Evolutionary conservation across 768 basidiomycete genomes (phyloP), one percentile per base, ranked within the genome.

Genomic region (Pisolithus sp.): DNA sequence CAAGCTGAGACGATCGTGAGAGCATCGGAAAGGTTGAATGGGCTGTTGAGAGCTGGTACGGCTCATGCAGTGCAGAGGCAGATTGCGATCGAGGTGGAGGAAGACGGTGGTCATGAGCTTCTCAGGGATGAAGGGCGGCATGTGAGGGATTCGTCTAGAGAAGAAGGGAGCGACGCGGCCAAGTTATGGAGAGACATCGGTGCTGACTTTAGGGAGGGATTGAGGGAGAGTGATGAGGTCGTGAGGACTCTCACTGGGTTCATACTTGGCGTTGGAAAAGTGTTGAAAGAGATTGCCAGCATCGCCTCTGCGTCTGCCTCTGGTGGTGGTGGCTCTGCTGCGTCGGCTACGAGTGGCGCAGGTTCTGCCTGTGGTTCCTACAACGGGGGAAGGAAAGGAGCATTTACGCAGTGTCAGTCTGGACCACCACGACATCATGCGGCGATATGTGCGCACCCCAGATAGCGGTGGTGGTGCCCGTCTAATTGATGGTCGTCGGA

Each of bases 171-270:
- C 58, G 69, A 77, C 42, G 57, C 79, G 23, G 75, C 71, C 10
- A 80, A 82, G 49, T 68, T 89, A 26, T 91, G 88, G 89, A 72
- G 76, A 49, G 70, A 74, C 44, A 77, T 90, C 5, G 85, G 85
- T 1, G 76, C 76, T 8, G 89, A 92, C 56, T 86, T 81, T 58
- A 70, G 88, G 36, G 89, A 92, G 48, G 77, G 80, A 48, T 56
- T 87, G 57, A 73, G 84, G 59, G 76, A 81, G 50, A 85, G 85
- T 54, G 90, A 92, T 62, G 89, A 92, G 63, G 71, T 90, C 43
- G 83, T 91, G 4, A 72, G 90, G 50, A 82, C 80, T 7, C 71
- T 88, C 64, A 92, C 89, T 7, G 83, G 81, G 39, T 80, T 92
- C 53, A 66, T 92, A 57, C 69, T 91, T n/a, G 84, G 85, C 30